Base-by-base conservation (phyloP, 768 basidiomycete genomes). In the Amanita fuliginea region DNA sequence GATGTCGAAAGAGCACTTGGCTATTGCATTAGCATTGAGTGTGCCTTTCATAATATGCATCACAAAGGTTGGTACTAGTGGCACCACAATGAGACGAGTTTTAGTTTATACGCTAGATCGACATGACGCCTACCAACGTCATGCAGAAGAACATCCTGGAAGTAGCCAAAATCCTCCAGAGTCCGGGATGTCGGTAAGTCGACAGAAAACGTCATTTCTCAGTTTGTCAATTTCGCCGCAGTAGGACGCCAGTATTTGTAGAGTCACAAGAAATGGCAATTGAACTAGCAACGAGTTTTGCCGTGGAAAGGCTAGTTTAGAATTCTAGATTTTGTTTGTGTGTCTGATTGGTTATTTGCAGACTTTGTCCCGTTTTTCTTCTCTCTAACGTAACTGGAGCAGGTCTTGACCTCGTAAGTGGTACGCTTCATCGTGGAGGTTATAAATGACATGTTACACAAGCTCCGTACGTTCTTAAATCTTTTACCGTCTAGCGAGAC, bases 1-100 rank as follows among this genome's bases (percentile, higher is more conserved):
- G 46, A 91, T 92, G 90, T 89, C 85, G 30, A 92, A 97, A 65
- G 96, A 99, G 63, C 96, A 99, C 64, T 70, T 99, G 9, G 91
- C 96, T 1, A 94, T 98, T 52, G 82, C 95, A 3, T 72, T 99
- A 1, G 96, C 96, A 4, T 67, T 99, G 45, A 90, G 84, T 59
- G 88, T 98, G 1, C 96, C 96, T 3, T 82, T 99, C 18, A 80
- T 91, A 8, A 86, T 94, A 39, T 92, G 91, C 62, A 84, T 98
- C 51, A 97, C 95, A 3, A 98, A 98, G 77, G 90, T 86, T 52
- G 7, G 45, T 41, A 18, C 10, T 46, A 14, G 19, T n/a, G n/a
- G 39, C 19, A n/a, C n/a, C 28, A 43, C 6, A 30, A 30, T 22
- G 11, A 30, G n/a, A 24, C n/a, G n/a, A 6, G 36, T 5, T 36